Percentiles rank a stretch among this genome's conserved stretches.
Conservation (phyloP, 2,329 filamentous ascomycete genomes). For the Cryphonectria parasitica region DNA sequence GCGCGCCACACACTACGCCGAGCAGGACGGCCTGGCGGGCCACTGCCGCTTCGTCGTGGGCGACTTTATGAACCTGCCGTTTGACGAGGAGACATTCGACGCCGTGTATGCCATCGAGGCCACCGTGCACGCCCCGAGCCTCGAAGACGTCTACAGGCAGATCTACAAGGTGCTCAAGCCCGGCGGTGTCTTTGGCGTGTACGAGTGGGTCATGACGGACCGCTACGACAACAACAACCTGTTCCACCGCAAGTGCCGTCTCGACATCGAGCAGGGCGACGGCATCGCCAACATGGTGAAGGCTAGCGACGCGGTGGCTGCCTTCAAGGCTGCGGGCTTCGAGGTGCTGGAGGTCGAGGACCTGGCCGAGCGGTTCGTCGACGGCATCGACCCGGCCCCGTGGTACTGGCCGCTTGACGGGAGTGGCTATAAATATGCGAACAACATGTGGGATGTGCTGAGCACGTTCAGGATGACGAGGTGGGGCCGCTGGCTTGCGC, state of each 20-base stretch:
- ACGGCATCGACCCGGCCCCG: slow-evolving; percentile 57
- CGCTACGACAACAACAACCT: slow-evolving; percentile 71
- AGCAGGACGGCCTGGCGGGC: slow-evolving; percentile 66
- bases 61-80: slow-evolving; percentile 81
- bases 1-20: slow-evolving; percentile 68
- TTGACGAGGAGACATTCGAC: slow-evolving; percentile 73
- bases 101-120: slow-evolving; percentile 80
- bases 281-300: slow-evolving; percentile 80
- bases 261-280: slow-evolving; percentile 77
- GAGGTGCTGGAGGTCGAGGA: slow-evolving; percentile 70
- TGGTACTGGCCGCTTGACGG: slow-evolving; percentile 61
- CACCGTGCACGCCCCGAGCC: slow-evolving; percentile 73
- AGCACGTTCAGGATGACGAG: slow-evolving; percentile 65
- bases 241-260: slow-evolving; percentile 69
- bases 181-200: slow-evolving; percentile 75
- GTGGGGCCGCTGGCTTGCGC: slow-evolving; percentile 65
- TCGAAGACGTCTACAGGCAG: slow-evolving; percentile 74
- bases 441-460: slow-evolving; percentile 25
- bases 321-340: slow-evolving; percentile 72
- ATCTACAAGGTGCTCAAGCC: slow-evolving; percentile 78
- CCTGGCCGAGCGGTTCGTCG: slow-evolving; percentile 61
- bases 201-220: slow-evolving; percentile 83
- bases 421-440: slow-evolving; percentile 24
- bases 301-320: slow-evolving; percentile 65
- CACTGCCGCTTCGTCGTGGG: slow-evolving; percentile 72